phyloP scores from a whole-genome alignment of 352 stramenopile genomes.

The Saprolegnia parasitica region DNA sequence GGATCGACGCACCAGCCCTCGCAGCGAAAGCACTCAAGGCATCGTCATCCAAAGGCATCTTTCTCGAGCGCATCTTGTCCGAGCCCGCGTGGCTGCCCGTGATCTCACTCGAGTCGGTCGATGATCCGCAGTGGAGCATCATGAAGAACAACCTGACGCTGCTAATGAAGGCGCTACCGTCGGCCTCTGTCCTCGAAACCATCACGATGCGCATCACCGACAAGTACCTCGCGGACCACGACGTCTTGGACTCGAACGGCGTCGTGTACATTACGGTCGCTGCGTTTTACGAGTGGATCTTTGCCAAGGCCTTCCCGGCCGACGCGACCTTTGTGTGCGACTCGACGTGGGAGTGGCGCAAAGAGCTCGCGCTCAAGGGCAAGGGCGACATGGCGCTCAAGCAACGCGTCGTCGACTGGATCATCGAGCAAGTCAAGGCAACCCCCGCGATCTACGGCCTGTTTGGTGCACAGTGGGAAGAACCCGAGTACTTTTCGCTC shows the following conservation, averaged over 20 bases:
- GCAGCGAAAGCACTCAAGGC: constrained; percentile 13
- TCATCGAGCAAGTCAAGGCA: neutral
- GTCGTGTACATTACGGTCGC: constrained; percentile 2
- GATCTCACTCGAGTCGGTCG: constrained; percentile 14
- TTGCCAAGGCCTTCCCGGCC: neutral
- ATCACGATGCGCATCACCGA: constrained; percentile 1
- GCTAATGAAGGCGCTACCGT: constrained; percentile 5
- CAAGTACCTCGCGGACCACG: neutral
- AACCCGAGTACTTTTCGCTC: constrained; percentile 19
- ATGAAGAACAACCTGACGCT: constrained; percentile 4
- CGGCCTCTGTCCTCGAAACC: neutral
- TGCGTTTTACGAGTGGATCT: constrained; percentile 24
- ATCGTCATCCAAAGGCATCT: constrained; percentile 14
- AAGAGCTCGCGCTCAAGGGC: constrained; percentile 19
- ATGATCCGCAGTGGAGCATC: constrained; percentile 10
- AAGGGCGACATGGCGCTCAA: neutral
- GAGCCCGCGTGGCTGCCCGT: constrained; percentile 7
- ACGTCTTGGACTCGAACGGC: neutral
- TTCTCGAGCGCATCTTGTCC: constrained; percentile 22
- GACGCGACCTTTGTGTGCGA: neutral
- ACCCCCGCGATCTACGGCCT: neutral
- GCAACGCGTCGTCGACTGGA: constrained; percentile 3
- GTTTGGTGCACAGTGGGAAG: constrained; percentile 5
- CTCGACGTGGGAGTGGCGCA: constrained; percentile 20
- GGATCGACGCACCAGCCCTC: neutral